Percentiles rank a stretch among this genome's conserved stretches.
phyloP scores from a whole-genome alignment of 176 grass and related monocot genomes.

The Aegilops tauschii region DNA sequence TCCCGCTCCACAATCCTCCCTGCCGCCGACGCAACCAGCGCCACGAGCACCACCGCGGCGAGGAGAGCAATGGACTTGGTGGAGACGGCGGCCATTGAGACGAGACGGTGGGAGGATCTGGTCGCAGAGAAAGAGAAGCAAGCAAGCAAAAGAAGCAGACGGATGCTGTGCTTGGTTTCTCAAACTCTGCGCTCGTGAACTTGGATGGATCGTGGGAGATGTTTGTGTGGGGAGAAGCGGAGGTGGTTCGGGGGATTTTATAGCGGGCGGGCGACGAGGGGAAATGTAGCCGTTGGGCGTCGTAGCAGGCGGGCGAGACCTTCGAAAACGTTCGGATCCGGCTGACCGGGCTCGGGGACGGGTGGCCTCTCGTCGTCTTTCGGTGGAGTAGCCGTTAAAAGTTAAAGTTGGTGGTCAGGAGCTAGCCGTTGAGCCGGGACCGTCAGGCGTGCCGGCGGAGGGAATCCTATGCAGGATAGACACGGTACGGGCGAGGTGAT shows the following conservation, averaged over 20 bases:
- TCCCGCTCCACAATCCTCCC: slow-evolving; percentile 5
- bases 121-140: slow-evolving; percentile 10
- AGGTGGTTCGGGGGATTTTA: slow-evolving; percentile 28
- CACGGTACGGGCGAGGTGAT: background rate
- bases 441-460: slow-evolving; percentile 28
- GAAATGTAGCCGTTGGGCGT: slow-evolving; percentile 55
- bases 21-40: slow-evolving; percentile 8
- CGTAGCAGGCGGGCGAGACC: background rate
- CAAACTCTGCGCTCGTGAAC: background rate
- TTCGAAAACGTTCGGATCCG: slow-evolving; percentile 61
- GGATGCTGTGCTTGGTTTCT: slow-evolving; percentile 11
- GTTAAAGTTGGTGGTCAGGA: slow-evolving; percentile 10
- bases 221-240: background rate
- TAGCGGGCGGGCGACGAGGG: background rate
- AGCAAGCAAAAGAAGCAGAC: background rate
- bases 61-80: slow-evolving; percentile 45
- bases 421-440: slow-evolving; percentile 51
- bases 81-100: slow-evolving; percentile 42
- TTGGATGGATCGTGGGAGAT: background rate
- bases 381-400: slow-evolving; percentile 69
- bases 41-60: slow-evolving; percentile 17
- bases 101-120: background rate
- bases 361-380: background rate
- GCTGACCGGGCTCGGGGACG: background rate
- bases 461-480: slow-evolving; percentile 28